These are phyloP conservation scores for Sphenostylis stenocarpa DNA, from an alignment of 306 rosid species.

Conservation along the genomic window DNA sequence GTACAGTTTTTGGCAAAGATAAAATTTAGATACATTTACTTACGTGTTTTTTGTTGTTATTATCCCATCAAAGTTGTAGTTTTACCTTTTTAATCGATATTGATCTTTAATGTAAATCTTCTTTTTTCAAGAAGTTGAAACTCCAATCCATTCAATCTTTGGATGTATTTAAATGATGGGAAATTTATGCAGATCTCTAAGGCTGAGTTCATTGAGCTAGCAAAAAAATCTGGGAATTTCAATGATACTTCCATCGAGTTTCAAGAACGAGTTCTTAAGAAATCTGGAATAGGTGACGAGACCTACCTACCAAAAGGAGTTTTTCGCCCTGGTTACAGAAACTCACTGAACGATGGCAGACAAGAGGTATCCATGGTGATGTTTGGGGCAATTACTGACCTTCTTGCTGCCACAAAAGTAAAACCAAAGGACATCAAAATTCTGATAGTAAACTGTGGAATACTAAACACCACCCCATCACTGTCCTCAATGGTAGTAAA, in stretches of 20 bases:
- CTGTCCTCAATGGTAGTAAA: constrained; percentile 63
- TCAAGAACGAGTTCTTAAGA: constrained; percentile 51
- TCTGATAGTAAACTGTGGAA: constrained; percentile 60
- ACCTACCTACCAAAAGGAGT: constrained; percentile 55
- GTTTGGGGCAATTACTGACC: constrained; percentile 57
- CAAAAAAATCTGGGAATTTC: constrained; percentile 58
- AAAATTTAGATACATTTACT: neutral
- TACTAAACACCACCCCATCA: constrained; percentile 60
- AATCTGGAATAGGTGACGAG: constrained; percentile 61
- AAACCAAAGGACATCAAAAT: constrained; percentile 46
- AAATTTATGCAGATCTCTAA: constrained; percentile 49
- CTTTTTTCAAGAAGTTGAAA: neutral
- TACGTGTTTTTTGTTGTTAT: neutral
- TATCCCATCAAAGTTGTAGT: too few relatives aligned
- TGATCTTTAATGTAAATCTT: neutral
- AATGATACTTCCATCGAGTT: constrained; percentile 49
- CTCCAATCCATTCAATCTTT: neutral
- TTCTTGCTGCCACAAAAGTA: constrained; percentile 51
- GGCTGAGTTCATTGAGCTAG: constrained; percentile 61
- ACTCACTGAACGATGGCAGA: constrained; percentile 47
- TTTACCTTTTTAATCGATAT: too few relatives aligned
- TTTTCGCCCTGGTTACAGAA: constrained; percentile 37
- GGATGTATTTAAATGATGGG: neutral
- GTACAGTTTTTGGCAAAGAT: too few relatives aligned
- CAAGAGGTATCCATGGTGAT: constrained; percentile 57